These are phyloP conservation scores for Henckelia pumila DNA, from an alignment of 257 asterid genomes.

Conservation along the genomic window DNA sequence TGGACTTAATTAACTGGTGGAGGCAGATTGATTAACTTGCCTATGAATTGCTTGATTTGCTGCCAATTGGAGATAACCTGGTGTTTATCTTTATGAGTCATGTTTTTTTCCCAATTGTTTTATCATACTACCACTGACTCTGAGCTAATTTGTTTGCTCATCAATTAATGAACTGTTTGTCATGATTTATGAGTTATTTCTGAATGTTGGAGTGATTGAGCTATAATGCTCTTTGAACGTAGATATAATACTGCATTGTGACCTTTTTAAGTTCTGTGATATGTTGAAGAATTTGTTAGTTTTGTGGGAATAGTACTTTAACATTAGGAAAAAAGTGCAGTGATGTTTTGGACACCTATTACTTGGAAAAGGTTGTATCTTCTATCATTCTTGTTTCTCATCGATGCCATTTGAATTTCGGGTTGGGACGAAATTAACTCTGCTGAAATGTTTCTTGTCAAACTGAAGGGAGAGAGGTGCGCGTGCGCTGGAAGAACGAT, in stretches of 20 bases:
- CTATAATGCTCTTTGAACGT: too few relatives aligned
- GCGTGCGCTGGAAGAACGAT: constrained; percentile 89
- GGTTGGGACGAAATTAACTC: background rate
- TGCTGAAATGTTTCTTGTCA: background rate
- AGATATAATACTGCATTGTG: background rate
- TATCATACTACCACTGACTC: background rate
- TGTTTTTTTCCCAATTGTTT: background rate
- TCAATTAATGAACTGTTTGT: too few relatives aligned
- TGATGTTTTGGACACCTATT: background rate
- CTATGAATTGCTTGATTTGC: constrained; percentile 9
- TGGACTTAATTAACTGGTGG: background rate
- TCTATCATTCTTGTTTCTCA: background rate
- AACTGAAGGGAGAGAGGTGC: constrained; percentile 89
- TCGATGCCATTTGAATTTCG: background rate
- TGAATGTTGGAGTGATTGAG: too few relatives aligned
- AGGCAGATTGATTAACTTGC: background rate
- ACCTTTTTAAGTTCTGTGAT: too few relatives aligned
- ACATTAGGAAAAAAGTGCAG: background rate
- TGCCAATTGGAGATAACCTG: background rate
- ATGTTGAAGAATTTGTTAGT: background rate
- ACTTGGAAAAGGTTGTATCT: background rate
- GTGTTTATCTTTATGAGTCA: too few relatives aligned
- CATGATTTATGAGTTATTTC: too few relatives aligned
- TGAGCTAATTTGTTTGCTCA: background rate
- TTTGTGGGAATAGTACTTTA: background rate